phyloP scores from a whole-genome alignment of 1,284 basidiomycete species.

The Retiboletus flavoniger region DNA sequence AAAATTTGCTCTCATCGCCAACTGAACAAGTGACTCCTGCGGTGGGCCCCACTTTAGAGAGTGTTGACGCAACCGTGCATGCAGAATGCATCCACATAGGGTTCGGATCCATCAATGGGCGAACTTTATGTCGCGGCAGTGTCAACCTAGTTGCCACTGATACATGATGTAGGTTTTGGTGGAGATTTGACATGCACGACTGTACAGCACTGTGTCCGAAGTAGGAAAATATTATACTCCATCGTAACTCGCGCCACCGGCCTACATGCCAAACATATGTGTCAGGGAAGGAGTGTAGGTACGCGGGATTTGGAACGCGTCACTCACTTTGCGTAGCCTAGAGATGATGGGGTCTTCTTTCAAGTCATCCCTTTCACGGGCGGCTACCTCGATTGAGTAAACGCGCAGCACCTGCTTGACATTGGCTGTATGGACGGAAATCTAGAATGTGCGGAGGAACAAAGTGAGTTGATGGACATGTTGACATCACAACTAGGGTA shows the following conservation, averaged over 20 bases:
- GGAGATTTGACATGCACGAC: constrained; percentile 15
- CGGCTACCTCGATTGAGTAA: constrained; percentile 84
- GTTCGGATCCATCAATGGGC: not conserved
- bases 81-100: constrained; percentile 3
- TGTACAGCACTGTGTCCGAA: constrained; percentile 15
- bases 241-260: constrained; percentile 80
- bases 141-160: constrained; percentile 25
- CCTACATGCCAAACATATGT: constrained; percentile 41
- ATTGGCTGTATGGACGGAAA: constrained; percentile 85
- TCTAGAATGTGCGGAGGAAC: constrained; percentile 44
- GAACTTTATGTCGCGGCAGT: constrained; percentile 18
- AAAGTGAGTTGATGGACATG: constrained; percentile 19
- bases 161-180: constrained; percentile 17
- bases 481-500: constrained; percentile 23
- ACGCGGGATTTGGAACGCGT: constrained; percentile 5
- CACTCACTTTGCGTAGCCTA: constrained; percentile 69
- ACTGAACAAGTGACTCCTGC: constrained; percentile 13
- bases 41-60: constrained; percentile 4
- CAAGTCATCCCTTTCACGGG: constrained; percentile 76
- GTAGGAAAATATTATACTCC: constrained; percentile 52
- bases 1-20: constrained; percentile 37
- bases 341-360: constrained; percentile 77
- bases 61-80: not conserved
- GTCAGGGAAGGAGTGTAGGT: constrained; percentile 14
- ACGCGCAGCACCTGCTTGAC: constrained; percentile 78